phyloP scores from a whole-genome alignment of 768 basidiomycete genomes.

The Calvatia gigantea region DNA sequence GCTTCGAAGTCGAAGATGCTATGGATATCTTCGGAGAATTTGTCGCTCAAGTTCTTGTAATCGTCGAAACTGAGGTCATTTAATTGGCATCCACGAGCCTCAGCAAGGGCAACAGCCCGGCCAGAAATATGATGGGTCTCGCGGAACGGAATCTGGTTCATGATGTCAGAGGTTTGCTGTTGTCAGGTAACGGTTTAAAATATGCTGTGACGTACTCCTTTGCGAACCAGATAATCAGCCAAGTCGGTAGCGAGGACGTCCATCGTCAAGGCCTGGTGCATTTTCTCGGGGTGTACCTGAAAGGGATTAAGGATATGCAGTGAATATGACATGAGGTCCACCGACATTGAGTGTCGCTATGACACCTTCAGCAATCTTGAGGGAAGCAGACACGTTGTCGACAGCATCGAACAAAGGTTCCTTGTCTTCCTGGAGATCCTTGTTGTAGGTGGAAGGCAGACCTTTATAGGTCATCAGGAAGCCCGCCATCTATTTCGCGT shows the following conservation, averaged over 20 bases:
- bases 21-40: conserved; percentile 80
- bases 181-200: neutral
- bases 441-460: conserved; percentile 98
- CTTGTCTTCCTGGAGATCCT: conserved; percentile 98
- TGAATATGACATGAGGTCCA: conserved; percentile 7
- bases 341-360: conserved; percentile 83
- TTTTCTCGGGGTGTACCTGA: conserved; percentile 86
- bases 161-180: neutral
- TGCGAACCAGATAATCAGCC: conserved; percentile 97
- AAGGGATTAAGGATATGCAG: neutral
- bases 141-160: conserved; percentile 85
- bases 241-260: conserved; percentile 99
- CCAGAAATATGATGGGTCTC: conserved; percentile 99
- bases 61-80: conserved; percentile 79
- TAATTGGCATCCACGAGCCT: conserved; percentile 75
- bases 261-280: conserved; percentile 89
- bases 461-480: conserved; percentile 98
- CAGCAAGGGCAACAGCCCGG: conserved; percentile 92
- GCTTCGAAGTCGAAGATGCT: conserved; percentile 93
- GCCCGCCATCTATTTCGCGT: conserved; percentile 74
- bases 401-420: conserved; percentile 95
- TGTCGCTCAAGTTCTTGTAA: conserved; percentile 68
- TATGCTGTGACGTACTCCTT: conserved; percentile 69
- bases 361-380: conserved; percentile 93
- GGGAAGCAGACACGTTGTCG: conserved; percentile 82